These are phyloP conservation scores for Mycena kentingensis DNA, from an alignment of 768 basidiomycete genomes.

Conservation along the genomic window DNA sequence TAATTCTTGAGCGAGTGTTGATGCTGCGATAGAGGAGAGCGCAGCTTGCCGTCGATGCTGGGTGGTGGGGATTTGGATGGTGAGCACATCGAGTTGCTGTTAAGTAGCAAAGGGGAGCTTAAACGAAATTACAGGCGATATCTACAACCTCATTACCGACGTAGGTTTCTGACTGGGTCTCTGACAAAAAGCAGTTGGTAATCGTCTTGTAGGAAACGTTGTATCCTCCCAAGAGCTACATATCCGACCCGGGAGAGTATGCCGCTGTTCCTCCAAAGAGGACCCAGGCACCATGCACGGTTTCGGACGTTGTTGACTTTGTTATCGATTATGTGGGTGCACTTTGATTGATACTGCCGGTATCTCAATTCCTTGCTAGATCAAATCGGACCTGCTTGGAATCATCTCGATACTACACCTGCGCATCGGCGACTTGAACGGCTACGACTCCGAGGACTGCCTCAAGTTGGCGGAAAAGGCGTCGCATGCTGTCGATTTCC, in stretches of 20 bases:
- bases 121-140: too few species aligned
- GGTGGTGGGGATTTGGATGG: conserved; percentile 60
- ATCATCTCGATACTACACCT: conserved; percentile 46
- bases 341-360: neutral
- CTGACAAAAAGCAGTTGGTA: too few species aligned
- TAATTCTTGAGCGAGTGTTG: neutral
- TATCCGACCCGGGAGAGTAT: conserved; percentile 41
- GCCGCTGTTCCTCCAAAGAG: conserved; percentile 35
- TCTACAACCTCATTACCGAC: conserved; percentile 49
- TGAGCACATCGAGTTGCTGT: too few species aligned
- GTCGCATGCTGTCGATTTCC: conserved; percentile 51
- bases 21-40: conserved; percentile 36
- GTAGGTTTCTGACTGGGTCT: too few species aligned
- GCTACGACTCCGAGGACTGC: conserved; percentile 39
- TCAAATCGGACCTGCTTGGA: conserved; percentile 43
- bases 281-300: conserved; percentile 34
- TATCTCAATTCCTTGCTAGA: conserved; percentile 10
- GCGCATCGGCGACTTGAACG: conserved; percentile 43
- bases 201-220: conserved; percentile 36
- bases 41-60: conserved; percentile 48
- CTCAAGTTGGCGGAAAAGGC: conserved; percentile 45
- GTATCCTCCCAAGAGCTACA: conserved; percentile 25
- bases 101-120: too few species aligned
- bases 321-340: conserved; percentile 43
- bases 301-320: conserved; percentile 49